Base-by-base conservation (phyloP, 441 rosid genomes). In the Pelargonium australe region DNA sequence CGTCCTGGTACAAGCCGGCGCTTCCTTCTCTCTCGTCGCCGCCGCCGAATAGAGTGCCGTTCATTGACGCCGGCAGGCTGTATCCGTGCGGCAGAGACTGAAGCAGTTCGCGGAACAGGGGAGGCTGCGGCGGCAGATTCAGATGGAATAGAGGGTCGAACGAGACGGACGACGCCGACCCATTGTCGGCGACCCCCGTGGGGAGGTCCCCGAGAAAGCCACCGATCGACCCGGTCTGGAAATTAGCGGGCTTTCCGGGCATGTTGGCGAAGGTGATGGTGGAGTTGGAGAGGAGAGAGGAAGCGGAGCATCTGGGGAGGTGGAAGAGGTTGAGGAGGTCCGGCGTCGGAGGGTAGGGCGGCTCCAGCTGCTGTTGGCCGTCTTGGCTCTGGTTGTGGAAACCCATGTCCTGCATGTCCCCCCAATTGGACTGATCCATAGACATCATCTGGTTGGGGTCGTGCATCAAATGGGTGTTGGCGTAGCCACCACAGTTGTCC, bases 281-380 rank as follows among this genome's bases (percentile, higher is more conserved):
- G 23, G 23, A 20, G 23, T 20, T 20, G 23, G 23, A 20, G 23
- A 20, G 23, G 23, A 20, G 23, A 20, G 23, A 20, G 23, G 23
- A 20, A 20, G 23, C 23, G 23, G 23, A 20, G 23, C 23, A 77
- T 72, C 78, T 62, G 44, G 92, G 83, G 23, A 87, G 72, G 68
- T 82, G 88, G 73, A 88, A 76, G 68, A 90, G 93, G 76, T 83
- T 86, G 40, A 86, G 85, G 65, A 90, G 92, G 78, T 90, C 93
- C 23, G 92, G 90, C 3, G 83, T 73, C 31, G 78, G 79, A 49
- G 77, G 61, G 11, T 64, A 76, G 11, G 71, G 76, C 49, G 76
- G 62, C 55, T 73, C 78, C 7, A 47, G 70, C 9, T 44, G 49
- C 23, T 20, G 23, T 0, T 20, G 23, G 23, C 23, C 23, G 23